Evolutionary conservation across 192 early-diverging fungal genomes (phyloP), one percentile per base, ranked within the genome.

Genomic region (Pecoramyces ruminantium): DNA sequence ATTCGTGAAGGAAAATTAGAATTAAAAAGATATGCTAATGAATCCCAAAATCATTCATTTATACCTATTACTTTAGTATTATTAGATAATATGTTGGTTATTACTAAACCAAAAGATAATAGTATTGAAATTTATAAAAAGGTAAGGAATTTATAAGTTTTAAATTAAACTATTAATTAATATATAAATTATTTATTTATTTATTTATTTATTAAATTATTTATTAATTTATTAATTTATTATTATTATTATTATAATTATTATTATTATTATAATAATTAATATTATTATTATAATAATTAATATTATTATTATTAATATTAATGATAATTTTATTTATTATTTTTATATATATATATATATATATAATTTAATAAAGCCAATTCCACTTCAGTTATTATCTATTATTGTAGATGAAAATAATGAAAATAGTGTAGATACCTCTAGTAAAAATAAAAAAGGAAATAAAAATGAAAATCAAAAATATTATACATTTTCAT

Each of bases 51-150:
- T 67, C 51, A 67, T n/a, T 67, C 51, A 18, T n/a, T n/a, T 67
- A n/a, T 67, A n/a, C 51, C 51, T 4, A n/a, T 67, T n/a, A 67
- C 51, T 1, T 67, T 67, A n/a, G 51, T 94, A 82, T 83, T 98
- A 77, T 91, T 99, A 30, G 97, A 99, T 84, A 93, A 98, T 87
- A 90, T 90, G 82, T 83, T 95, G n/a, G 84, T 95, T 28, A 87
- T 94, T 82, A 91, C 92, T 79, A 93, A 92, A 81, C 85, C 86
- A 78, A 67, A 67, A 21, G 51, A n/a, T 2, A 67, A 67, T 67
- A 67, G 51, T n/a, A 90, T 86, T 81, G 92, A 91, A 79, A 84
- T 93, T n/a, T 67, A 67, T n/a, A 67, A 67, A n/a, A 67, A 67
- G 38, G 38, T 39, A 39, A 39, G 11, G 11, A 34, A n/a, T n/a